A percentile compares a stretch with the other conserved stretches of the same genome.
These are phyloP conservation scores for Botrytis aclada DNA, from an alignment of 2,329 filamentous ascomycete species.

Conservation along the genomic window DNA sequence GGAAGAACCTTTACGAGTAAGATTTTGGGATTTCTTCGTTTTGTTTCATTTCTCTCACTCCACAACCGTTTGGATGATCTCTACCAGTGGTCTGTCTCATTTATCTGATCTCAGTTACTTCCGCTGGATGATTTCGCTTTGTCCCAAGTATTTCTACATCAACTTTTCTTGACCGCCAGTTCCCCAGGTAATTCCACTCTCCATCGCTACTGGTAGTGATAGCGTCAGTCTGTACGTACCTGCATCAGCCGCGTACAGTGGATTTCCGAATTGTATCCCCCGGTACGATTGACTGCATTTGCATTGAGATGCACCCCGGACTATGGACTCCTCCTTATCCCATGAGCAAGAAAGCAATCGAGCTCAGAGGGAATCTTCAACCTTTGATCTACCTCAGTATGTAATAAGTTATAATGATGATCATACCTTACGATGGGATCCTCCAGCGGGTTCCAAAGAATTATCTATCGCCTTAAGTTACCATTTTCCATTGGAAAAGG, in stretches of 20 bases:
- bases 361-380: constrained; percentile 17
- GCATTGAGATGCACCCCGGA: constrained; percentile 14
- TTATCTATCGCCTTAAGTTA: constrained; percentile 27
- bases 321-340: constrained; percentile 6
- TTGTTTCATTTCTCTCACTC: constrained; percentile 9
- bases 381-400: constrained; percentile 22
- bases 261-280: neutral
- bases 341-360: constrained; percentile 10
- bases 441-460: constrained; percentile 23
- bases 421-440: constrained; percentile 24
- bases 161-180: constrained; percentile 8
- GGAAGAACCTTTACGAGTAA: neutral
- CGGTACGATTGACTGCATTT: neutral
- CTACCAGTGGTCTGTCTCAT: neutral
- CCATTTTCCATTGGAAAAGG: constrained; percentile 24
- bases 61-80: constrained; percentile 4
- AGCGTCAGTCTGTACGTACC: neutral
- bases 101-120: neutral
- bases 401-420: constrained; percentile 23
- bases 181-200: neutral
- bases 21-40: neutral
- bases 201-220: neutral
- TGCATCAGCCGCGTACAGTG: constrained; percentile 3
- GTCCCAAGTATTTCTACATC: neutral
- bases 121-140: neutral